These are phyloP conservation scores for Zygosaccharomyces pseudobailii DNA, from an alignment of 1,139 yeast genomes.

Conservation along the genomic window DNA sequence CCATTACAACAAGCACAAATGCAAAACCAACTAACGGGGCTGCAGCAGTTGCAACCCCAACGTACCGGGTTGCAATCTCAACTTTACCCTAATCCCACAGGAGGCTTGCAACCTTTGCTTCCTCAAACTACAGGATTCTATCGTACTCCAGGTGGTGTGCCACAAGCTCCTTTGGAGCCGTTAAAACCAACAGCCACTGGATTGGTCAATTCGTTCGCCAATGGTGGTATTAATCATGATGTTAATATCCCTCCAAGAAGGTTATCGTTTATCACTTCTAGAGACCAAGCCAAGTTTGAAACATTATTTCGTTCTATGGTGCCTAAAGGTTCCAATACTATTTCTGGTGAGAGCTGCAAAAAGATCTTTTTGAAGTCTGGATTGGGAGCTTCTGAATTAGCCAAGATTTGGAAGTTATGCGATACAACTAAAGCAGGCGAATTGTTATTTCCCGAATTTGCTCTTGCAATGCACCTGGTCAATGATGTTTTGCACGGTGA, in stretches of 20 bases:
- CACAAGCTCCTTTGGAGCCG: conserved; percentile 33
- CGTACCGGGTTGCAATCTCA: conserved; percentile 5
- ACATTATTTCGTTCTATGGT: conserved; percentile 74
- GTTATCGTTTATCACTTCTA: conserved; percentile 75
- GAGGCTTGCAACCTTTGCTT: conserved; percentile 13
- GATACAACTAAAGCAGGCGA: conserved; percentile 86
- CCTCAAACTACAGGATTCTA: conserved; percentile 42
- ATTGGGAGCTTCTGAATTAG: conserved; percentile 67
- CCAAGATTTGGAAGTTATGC: conserved; percentile 85
- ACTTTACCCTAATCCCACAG: not conserved
- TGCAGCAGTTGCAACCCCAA: conserved; percentile 21
- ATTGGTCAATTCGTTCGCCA: conserved; percentile 36
- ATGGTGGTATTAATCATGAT: conserved; percentile 37
- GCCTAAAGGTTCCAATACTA: conserved; percentile 69
- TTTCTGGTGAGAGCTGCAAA: conserved; percentile 74
- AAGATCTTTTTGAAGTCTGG: conserved; percentile 78
- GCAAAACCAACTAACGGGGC: conserved; percentile 15
- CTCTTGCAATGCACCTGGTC: conserved; percentile 85
- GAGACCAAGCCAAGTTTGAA: conserved; percentile 83
- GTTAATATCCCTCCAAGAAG: conserved; percentile 62
- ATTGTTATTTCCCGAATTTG: conserved; percentile 89
- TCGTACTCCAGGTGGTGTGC: conserved; percentile 10
- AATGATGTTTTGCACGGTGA: conserved; percentile 74
- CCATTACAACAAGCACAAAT: conserved; percentile 16
- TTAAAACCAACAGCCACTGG: conserved; percentile 37